phyloP scores from a whole-genome alignment of 2,329 filamentous ascomycete genomes.

The Aspergillus intermedius region DNA sequence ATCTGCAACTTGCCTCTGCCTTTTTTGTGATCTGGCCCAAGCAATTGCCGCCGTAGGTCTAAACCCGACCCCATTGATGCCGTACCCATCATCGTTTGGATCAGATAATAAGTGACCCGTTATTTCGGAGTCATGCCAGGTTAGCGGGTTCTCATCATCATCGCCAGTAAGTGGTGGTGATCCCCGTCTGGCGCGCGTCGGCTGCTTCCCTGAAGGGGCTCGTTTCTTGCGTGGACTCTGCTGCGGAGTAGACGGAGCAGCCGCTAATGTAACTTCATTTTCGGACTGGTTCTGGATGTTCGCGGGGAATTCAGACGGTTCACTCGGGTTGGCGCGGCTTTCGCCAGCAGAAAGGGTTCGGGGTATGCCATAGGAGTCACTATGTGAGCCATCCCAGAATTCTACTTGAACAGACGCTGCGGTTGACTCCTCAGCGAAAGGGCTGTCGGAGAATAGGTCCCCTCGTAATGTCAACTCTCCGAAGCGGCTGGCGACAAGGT shows the following conservation, averaged over 20 bases:
- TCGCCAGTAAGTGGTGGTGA: constrained; percentile 28
- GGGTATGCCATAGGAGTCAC: constrained; percentile 13
- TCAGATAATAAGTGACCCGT: constrained; percentile 54
- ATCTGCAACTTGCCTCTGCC: constrained; percentile 53
- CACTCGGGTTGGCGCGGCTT: constrained; percentile 5
- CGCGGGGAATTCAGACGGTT: constrained; percentile 7
- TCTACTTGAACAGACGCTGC: constrained; percentile 8
- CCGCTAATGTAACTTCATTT: constrained; percentile 5
- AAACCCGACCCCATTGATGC: constrained; percentile 60
- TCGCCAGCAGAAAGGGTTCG: constrained; percentile 10
- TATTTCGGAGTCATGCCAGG: constrained; percentile 57
- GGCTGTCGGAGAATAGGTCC: constrained; percentile 15
- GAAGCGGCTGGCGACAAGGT: constrained; percentile 34
- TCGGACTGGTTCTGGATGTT: constrained; percentile 5
- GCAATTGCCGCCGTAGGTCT: constrained; percentile 55
- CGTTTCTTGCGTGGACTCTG: constrained; percentile 19
- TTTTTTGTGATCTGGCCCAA: constrained; percentile 49
- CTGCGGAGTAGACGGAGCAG: constrained; percentile 14
- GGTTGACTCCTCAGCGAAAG: constrained; percentile 7
- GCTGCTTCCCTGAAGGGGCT: constrained; percentile 13
- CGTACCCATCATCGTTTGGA: constrained; percentile 56
- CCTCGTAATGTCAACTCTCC: constrained; percentile 35
- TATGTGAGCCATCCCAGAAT: constrained; percentile 7
- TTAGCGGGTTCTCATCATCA: constrained; percentile 27
- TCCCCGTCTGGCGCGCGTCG: constrained; percentile 20